Evolutionary conservation across 164 flowering plant genomes (phyloP).

Genomic region (Euptelea pleiosperma): DNA sequence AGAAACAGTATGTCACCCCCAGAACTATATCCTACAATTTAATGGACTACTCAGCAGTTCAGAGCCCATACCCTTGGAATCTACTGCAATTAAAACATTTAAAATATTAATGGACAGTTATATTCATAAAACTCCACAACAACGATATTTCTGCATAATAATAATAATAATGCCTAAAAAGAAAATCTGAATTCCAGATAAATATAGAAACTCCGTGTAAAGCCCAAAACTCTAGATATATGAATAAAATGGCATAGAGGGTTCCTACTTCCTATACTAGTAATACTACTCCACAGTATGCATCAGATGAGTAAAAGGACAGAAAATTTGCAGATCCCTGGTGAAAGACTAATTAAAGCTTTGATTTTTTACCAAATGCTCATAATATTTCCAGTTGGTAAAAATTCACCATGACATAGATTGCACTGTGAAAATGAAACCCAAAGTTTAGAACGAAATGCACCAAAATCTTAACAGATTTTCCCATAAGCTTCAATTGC

Average conservation of each 20-base stretch:
- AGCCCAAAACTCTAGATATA: not conserved
- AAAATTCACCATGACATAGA: too few relatives aligned
- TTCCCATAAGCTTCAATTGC: too few relatives aligned
- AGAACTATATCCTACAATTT: constrained; percentile 7
- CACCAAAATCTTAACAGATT: not conserved
- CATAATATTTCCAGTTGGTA: not conserved
- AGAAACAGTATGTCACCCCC: constrained; percentile 13
- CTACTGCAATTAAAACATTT: constrained; percentile 8
- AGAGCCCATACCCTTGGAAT: constrained; percentile 10
- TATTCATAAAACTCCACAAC: too few relatives aligned
- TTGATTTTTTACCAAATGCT: not conserved
- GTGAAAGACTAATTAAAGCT: not conserved
- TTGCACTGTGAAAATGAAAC: not conserved
- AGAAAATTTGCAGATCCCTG: not conserved
- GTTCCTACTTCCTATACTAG: too few relatives aligned
- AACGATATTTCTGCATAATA: constrained; percentile 14
- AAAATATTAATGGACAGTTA: constrained; percentile 5
- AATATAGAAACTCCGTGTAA: not conserved
- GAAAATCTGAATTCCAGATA: not conserved
- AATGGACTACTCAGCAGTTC: constrained; percentile 2
- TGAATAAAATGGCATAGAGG: not conserved
- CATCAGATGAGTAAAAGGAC: not conserved
- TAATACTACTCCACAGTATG: constrained; percentile 3
- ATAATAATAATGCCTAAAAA: too few relatives aligned
- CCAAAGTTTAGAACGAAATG: not conserved